Evolutionary conservation across 495 filamentous ascomycete genomes (phyloP).

Genomic region (Hypoxylon crocopeplum): DNA sequence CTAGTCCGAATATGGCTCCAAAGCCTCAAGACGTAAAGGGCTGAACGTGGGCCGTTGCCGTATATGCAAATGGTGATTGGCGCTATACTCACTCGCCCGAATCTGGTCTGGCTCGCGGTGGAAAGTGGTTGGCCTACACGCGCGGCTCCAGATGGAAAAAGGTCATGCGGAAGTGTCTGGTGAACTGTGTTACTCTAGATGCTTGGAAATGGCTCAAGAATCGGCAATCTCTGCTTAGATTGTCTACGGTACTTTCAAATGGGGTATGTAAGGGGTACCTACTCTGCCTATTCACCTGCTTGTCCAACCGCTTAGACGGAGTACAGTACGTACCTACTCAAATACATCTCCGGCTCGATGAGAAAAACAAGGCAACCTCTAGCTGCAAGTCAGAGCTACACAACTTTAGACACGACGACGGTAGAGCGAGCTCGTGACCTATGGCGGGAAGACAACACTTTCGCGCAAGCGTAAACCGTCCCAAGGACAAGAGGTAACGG

Average conservation of each 20-base stretch:
- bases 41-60: conserved; percentile 2
- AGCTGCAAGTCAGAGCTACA: conserved; percentile 34
- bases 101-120: conserved; percentile 8
- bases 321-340: background rate
- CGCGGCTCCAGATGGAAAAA: conserved; percentile 9
- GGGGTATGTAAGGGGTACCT: background rate
- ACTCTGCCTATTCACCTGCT: background rate
- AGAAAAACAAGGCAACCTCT: conserved; percentile 5
- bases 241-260: background rate
- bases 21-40: conserved; percentile 10
- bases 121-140: background rate
- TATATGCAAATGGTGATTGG: conserved; percentile 1
- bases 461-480: conserved; percentile 8
- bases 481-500: background rate
- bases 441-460: conserved; percentile 19
- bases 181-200: background rate
- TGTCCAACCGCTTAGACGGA: background rate
- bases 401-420: conserved; percentile 1
- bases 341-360: background rate
- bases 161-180: conserved; percentile 22
- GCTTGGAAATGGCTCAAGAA: conserved; percentile 26
- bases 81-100: background rate
- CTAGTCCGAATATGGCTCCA: conserved; percentile 12
- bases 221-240: conserved; percentile 10
- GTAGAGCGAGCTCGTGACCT: background rate